A percentile compares a stretch with the other conserved stretches of the same genome.
phyloP scores from a whole-genome alignment of 148 eudicot species.

The Persicaria maculosa region DNA sequence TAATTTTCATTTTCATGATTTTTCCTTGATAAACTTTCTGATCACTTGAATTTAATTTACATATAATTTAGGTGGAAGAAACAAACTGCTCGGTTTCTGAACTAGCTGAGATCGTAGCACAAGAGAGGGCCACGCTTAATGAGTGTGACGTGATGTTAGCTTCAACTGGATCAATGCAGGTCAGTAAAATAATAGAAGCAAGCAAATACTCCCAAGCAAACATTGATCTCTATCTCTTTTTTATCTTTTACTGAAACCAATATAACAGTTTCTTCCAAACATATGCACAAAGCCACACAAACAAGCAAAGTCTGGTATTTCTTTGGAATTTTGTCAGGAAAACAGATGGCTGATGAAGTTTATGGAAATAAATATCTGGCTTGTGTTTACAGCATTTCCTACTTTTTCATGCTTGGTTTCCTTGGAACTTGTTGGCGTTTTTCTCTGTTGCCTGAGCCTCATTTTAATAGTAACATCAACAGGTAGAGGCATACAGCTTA shows the following conservation, averaged over 20 bases:
- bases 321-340: background rate
- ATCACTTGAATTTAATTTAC: background rate
- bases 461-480: constrained; percentile 3
- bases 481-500: constrained; percentile 64
- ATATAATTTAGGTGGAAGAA: constrained; percentile 46
- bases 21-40: too few species aligned
- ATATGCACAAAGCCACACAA: background rate
- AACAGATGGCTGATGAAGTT: background rate
- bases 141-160: constrained; percentile 64
- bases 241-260: too few species aligned
- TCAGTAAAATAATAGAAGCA: constrained; percentile 16
- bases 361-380: background rate
- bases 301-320: background rate
- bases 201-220: background rate
- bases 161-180: constrained; percentile 73
- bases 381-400: background rate
- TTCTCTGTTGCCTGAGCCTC: background rate
- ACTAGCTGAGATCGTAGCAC: constrained; percentile 62
- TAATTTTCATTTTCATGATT: too few species aligned
- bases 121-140: constrained; percentile 70
- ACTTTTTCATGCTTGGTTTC: background rate
- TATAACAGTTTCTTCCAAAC: too few species aligned
- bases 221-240: background rate
- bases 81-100: constrained; percentile 63
- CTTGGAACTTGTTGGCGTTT: background rate